Conservation (phyloP, 805 yeast genomes). For the Nakazawaea ishiwadae region DNA sequence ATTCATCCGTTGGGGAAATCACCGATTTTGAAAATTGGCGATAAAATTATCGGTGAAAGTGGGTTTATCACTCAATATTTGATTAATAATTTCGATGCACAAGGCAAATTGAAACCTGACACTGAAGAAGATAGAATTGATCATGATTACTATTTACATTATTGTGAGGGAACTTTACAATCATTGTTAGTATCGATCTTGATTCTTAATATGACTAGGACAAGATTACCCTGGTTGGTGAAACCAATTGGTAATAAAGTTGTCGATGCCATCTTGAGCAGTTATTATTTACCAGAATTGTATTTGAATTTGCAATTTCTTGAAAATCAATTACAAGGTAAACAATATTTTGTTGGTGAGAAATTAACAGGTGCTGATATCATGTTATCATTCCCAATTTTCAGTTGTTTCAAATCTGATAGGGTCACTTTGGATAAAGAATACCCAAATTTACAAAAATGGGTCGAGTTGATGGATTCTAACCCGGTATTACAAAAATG, state of each 20-base stretch:
- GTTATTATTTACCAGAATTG: slow-evolving; percentile 46
- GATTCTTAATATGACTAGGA: slow-evolving; percentile 32
- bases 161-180: slow-evolving; percentile 60
- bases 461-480: not conserved
- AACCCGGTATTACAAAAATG: not conserved
- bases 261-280: slow-evolving; percentile 40
- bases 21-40: slow-evolving; percentile 51
- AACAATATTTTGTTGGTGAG: slow-evolving; percentile 42
- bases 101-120: slow-evolving; percentile 31
- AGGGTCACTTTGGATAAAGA: slow-evolving; percentile 1
- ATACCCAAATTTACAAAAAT: slow-evolving; percentile 9
- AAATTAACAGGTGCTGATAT: slow-evolving; percentile 55
- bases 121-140: slow-evolving; percentile 34
- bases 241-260: slow-evolving; percentile 39
- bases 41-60: slow-evolving; percentile 46
- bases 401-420: not conserved
- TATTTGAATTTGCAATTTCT: slow-evolving; percentile 32
- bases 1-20: slow-evolving; percentile 62
- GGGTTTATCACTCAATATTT: slow-evolving; percentile 55
- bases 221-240: slow-evolving; percentile 42
- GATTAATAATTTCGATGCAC: slow-evolving; percentile 42
- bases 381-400: slow-evolving; percentile 42
- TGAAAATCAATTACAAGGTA: slow-evolving; percentile 32
- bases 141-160: slow-evolving; percentile 49
- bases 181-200: slow-evolving; percentile 29